Evolutionary conservation across 2,329 filamentous ascomycete genomes (phyloP).

Genomic region (Immersiporthe knoxdaviesiana): DNA sequence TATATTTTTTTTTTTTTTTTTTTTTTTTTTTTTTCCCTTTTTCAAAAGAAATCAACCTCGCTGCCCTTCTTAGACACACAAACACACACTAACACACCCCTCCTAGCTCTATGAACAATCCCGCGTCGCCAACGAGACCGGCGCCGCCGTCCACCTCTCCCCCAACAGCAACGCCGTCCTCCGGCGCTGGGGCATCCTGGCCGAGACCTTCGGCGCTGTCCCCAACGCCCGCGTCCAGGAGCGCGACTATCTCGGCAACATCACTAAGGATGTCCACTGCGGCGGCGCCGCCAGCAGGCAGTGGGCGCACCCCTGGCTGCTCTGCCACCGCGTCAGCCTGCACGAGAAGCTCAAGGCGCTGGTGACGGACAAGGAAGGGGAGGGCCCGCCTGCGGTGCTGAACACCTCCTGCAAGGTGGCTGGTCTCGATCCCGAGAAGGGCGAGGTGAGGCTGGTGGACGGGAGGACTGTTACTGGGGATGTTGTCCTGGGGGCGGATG

Average conservation of each 20-base stretch:
- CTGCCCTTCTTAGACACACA: too few species aligned
- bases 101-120: conserved; percentile 59
- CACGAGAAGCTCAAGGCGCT: conserved; percentile 54
- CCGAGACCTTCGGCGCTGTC: conserved; percentile 44
- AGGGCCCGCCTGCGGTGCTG: conserved; percentile 41
- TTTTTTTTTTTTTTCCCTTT: too few species aligned
- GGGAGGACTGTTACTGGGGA: conserved; percentile 49
- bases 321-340: conserved; percentile 57
- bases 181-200: conserved; percentile 42
- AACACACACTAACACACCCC: neutral
- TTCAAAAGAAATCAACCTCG: too few species aligned
- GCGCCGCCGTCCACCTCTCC: conserved; percentile 65
- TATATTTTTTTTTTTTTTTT: neutral
- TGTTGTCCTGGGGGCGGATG: conserved; percentile 58
- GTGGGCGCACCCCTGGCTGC: conserved; percentile 57
- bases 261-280: conserved; percentile 40
- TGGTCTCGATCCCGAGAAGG: conserved; percentile 45
- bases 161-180: conserved; percentile 65
- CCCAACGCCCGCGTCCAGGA: conserved; percentile 34
- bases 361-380: conserved; percentile 44
- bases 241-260: conserved; percentile 29
- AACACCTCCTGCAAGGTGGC: conserved; percentile 47
- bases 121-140: conserved; percentile 56
- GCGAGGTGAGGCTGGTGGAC: conserved; percentile 47
- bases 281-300: conserved; percentile 43